A percentile compares a stretch with the other conserved stretches of the same genome.
Evolutionary conservation across 805 yeast species (phyloP).

Genomic region (Lachancea kluyveri): DNA sequence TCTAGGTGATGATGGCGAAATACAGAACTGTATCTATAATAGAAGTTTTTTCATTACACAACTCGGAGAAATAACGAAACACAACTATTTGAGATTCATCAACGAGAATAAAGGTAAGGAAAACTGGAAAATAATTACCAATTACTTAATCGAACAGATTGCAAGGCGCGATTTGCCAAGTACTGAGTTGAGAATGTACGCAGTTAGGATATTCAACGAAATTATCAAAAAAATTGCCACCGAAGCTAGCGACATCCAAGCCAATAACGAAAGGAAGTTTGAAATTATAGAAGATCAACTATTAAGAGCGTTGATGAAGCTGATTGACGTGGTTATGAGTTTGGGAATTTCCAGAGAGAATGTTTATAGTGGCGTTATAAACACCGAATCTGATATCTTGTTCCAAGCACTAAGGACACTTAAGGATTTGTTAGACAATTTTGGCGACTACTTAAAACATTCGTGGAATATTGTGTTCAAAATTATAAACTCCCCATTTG

Average conservation of each 20-base stretch:
- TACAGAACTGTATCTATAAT: constrained; percentile 44
- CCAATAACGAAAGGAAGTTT: neutral
- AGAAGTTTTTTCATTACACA: constrained; percentile 48
- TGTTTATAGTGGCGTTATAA: constrained; percentile 34
- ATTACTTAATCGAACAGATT: constrained; percentile 41
- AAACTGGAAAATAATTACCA: constrained; percentile 44
- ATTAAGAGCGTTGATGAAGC: constrained; percentile 36
- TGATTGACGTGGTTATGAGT: constrained; percentile 38
- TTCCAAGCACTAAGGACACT: constrained; percentile 56
- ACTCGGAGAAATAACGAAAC: constrained; percentile 44
- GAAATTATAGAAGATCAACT: constrained; percentile 8
- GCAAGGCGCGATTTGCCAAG: constrained; percentile 36
- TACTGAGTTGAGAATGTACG: constrained; percentile 40
- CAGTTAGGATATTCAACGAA: constrained; percentile 47
- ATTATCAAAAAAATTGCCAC: constrained; percentile 35
- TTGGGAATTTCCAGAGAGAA: constrained; percentile 22
- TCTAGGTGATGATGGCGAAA: constrained; percentile 14
- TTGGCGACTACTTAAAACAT: constrained; percentile 53
- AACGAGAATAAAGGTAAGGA: constrained; percentile 26
- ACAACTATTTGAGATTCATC: constrained; percentile 48
- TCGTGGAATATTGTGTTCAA: constrained; percentile 72
- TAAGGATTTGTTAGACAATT: constrained; percentile 69
- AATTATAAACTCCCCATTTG: constrained; percentile 54
- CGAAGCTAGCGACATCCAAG: constrained; percentile 16
- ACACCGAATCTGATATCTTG: constrained; percentile 64